These are phyloP conservation scores for Lolium perenne DNA, from an alignment of 176 grass and related monocot genomes.

Conservation along the genomic window DNA sequence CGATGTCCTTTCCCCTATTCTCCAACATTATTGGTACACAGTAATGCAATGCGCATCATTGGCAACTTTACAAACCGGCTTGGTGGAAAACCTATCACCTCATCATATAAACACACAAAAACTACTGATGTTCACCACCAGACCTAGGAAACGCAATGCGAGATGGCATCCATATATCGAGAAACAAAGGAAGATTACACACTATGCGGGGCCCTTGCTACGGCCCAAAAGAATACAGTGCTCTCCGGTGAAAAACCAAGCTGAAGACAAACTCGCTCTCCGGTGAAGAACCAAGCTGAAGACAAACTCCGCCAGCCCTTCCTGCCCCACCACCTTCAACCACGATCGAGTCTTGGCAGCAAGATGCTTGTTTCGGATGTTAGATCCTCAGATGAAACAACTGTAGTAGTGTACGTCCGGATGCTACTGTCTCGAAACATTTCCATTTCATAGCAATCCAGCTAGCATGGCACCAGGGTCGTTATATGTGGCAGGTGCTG, in stretches of 20 bases:
- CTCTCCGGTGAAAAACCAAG: constrained; percentile 37
- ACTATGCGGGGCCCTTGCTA: constrained; percentile 44
- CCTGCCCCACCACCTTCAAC: constrained; percentile 31
- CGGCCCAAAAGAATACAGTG: constrained; percentile 68
- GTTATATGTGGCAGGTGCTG: constrained; percentile 58
- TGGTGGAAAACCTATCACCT: constrained; percentile 53
- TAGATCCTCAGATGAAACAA: constrained; percentile 54
- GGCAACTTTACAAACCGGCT: constrained; percentile 72
- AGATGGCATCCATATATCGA: constrained; percentile 31
- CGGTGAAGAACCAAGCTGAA: constrained; percentile 14
- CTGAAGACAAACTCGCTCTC: constrained; percentile 34
- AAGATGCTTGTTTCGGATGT: constrained; percentile 52
- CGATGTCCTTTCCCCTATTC: too few relatives aligned
- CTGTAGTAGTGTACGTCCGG: constrained; percentile 47
- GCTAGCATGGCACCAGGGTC: constrained; percentile 96
- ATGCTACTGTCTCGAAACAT: not conserved
- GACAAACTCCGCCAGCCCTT: constrained; percentile 60
- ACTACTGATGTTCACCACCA: constrained; percentile 62
- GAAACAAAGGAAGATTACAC: constrained; percentile 57
- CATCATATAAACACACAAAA: constrained; percentile 65
- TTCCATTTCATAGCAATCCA: constrained; percentile 71
- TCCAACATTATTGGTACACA: constrained; percentile 56
- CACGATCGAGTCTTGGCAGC: constrained; percentile 37
- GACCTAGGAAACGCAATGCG: constrained; percentile 30
- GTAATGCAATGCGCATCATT: constrained; percentile 58